Base-by-base conservation (phyloP, 495 filamentous ascomycete species). In the Penicillium nucicola region DNA sequence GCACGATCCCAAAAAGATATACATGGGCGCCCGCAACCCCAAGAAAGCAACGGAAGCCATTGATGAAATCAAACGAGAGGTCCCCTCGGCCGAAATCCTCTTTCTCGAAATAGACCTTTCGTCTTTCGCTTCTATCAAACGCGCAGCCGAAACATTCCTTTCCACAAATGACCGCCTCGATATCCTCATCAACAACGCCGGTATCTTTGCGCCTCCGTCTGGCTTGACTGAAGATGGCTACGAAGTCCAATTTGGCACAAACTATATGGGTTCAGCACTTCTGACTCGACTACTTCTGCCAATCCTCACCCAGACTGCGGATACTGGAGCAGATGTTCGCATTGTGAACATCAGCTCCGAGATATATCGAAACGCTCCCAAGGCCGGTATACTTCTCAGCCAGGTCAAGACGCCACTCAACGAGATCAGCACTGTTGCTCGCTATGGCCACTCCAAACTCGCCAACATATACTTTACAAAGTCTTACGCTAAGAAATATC, bases 141-240 rank as follows among this genome's bases (percentile, higher is more conserved):
- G 56, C 2, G 70, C 66, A 4, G 75, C 62, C 8, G 48, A 68
- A 11, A 37, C 56, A 1, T 70, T 78, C 58, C 55, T 51, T 2
- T 34, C 56, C 2, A 48, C 62, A n/a, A 61, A 70, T 1, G 38
- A 44, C 5, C 63, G 70, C 2, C 53, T 84, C 20, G 77, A 87
- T 52, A 60, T 84, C 17, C 66, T 89, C 1, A 68, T 87, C 37
- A 76, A 77, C 67, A 90, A 87, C 54, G 85, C 85, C n/a, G 84
- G 82, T 22, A 76, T 88, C 44, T 82, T 86, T 77, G 77, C 68
- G 0, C 32, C 70, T 2, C 69, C 75, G 0, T 64, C 53, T 13
- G 60, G 54, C 0, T 34, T 65, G 4, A 82, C 81, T 0, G 48
- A 64, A 2, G 81, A 88, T 36, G 82, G 83, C 22, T 85, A 80